These are phyloP conservation scores for Aphanomyces stellatus DNA, from an alignment of 352 stramenopile species.

Conservation along the genomic window DNA sequence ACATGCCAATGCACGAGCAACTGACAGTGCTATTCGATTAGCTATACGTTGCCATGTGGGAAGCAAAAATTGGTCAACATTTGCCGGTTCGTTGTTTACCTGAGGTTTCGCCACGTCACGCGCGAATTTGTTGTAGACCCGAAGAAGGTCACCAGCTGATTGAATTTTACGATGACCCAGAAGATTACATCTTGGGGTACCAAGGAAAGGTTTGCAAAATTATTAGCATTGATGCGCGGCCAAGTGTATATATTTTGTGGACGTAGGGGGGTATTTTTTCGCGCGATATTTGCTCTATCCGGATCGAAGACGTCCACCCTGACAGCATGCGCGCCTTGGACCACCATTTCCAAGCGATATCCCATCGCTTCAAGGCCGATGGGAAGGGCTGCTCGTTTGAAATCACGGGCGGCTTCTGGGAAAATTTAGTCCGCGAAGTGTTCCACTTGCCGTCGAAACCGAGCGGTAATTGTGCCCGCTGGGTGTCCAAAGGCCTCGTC, in stretches of 20 bases:
- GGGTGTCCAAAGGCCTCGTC: conserved; percentile 21
- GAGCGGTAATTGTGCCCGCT: conserved; percentile 19
- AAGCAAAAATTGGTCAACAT: conserved; percentile 21
- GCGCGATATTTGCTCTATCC: conserved; percentile 19
- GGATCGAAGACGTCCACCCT: conserved; percentile 21
- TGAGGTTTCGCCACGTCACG: background rate
- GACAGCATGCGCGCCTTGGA: conserved; percentile 17
- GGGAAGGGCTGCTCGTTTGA: conserved; percentile 21
- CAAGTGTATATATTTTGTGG: no score
- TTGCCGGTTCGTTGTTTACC: conserved; percentile 14
- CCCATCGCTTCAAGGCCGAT: conserved; percentile 18
- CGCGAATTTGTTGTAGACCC: background rate
- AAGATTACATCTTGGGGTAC: conserved; percentile 20
- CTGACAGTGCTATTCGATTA: background rate
- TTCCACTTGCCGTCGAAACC: conserved; percentile 19
- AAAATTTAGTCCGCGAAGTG: conserved; percentile 18
- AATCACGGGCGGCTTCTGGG: conserved; percentile 22
- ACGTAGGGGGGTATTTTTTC: conserved; percentile 21
- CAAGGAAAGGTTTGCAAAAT: conserved; percentile 23
- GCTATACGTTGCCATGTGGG: conserved; percentile 19
- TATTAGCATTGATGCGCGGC: no score
- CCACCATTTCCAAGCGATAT: conserved; percentile 19
- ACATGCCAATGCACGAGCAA: no score
- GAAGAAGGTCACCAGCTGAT: conserved; percentile 19
- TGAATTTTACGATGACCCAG: conserved; percentile 22